Evolutionary conservation across 2,329 filamentous ascomycete genomes (phyloP).

Genomic region (Fusarium stilboides): DNA sequence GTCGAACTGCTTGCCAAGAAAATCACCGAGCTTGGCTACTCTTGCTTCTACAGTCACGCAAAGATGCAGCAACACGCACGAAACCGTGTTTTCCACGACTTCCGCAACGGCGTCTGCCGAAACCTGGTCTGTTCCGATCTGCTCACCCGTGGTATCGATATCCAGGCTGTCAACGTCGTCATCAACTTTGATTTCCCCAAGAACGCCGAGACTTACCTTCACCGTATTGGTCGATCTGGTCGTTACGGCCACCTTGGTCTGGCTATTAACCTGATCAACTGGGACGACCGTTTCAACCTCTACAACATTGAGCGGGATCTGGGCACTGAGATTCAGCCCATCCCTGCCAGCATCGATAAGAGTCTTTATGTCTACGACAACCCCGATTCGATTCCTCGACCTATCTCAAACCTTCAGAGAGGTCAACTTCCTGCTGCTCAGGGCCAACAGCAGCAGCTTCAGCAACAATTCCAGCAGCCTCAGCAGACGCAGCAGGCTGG

Average conservation of each 20-base stretch:
- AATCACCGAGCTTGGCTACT: slow-evolving; percentile 98
- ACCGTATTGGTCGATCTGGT: slow-evolving; percentile 97
- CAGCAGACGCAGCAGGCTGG: slow-evolving; percentile 53
- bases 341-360: slow-evolving; percentile 95
- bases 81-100: slow-evolving; percentile 99
- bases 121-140: slow-evolving; percentile 99
- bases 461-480: slow-evolving; percentile 49
- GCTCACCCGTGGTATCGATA: slow-evolving; percentile 98
- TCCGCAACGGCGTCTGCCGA: slow-evolving; percentile 96
- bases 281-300: slow-evolving; percentile 98
- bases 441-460: slow-evolving; percentile 53
- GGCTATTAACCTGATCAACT: slow-evolving; percentile 99
- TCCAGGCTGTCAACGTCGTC: slow-evolving; percentile 98
- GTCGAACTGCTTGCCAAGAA: slow-evolving; percentile 98
- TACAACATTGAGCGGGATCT: slow-evolving; percentile 99
- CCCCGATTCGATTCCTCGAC: slow-evolving; percentile 93
- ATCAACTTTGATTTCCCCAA: slow-evolving; percentile 99
- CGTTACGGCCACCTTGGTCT: slow-evolving; percentile 97
- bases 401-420: slow-evolving; percentile 69
- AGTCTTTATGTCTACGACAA: slow-evolving; percentile 98
- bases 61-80: slow-evolving; percentile 97
- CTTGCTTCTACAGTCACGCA: slow-evolving; percentile 99
- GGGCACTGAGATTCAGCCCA: slow-evolving; percentile 97
- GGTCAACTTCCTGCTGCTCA: slow-evolving; percentile 49
- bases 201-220: slow-evolving; percentile 98